These are phyloP conservation scores for Aureobasidium sp. DNA, from an alignment of 2,329 filamentous ascomycete species.

Conservation along the genomic window DNA sequence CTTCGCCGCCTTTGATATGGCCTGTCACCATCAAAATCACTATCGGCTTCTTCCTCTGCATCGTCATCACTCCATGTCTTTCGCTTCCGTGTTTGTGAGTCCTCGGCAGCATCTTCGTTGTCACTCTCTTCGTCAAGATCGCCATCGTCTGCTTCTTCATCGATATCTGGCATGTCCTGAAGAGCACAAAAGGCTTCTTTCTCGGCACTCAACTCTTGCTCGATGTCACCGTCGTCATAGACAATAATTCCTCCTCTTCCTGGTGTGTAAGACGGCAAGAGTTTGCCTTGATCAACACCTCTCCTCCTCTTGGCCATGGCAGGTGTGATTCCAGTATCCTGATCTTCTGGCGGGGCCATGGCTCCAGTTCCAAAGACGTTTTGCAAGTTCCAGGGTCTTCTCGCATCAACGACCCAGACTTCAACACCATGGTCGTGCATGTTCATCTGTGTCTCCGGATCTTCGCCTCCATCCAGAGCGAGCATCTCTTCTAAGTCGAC, in stretches of 20 bases:
- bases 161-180: conserved; percentile 82
- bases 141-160: conserved; percentile 60
- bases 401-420: conserved; percentile 87
- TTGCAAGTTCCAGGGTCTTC: conserved; percentile 86
- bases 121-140: conserved; percentile 53
- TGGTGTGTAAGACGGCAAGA: conserved; percentile 63
- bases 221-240: conserved; percentile 93
- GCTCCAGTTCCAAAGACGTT: conserved; percentile 65
- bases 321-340: conserved; percentile 14
- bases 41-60: conserved; percentile 22
- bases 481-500: conserved; percentile 77
- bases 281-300: conserved; percentile 65
- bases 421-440: conserved; percentile 69
- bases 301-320: conserved; percentile 41
- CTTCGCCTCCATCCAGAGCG: conserved; percentile 53
- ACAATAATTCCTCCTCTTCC: conserved; percentile 84
- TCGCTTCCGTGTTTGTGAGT: conserved; percentile 28
- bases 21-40: conserved; percentile 60
- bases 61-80: conserved; percentile 30
- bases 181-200: conserved; percentile 78
- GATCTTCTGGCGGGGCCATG: conserved; percentile 24
- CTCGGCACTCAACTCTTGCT: conserved; percentile 67
- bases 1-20: conserved; percentile 75
- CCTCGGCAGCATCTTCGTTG: conserved; percentile 32
- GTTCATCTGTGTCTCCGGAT: conserved; percentile 26